phyloP scores from a whole-genome alignment of 176 grass and related monocot genomes.

The Rhynchospora tenuis region DNA sequence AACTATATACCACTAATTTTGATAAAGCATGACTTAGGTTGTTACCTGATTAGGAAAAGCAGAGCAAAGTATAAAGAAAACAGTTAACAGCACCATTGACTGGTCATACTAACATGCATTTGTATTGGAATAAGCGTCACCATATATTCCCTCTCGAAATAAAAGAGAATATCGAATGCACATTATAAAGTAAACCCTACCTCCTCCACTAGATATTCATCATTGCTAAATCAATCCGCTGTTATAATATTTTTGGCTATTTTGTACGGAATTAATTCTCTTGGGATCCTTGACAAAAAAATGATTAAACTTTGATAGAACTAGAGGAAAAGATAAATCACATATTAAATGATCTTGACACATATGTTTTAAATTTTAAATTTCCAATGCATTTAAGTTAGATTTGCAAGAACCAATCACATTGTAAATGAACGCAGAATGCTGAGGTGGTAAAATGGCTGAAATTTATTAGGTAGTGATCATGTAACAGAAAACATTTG shows the following conservation, averaged over 20 bases:
- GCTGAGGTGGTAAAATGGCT: no score
- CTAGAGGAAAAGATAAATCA: conserved; percentile 2
- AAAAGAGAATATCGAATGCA: conserved; percentile 23
- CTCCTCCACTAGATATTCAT: conserved; percentile 42
- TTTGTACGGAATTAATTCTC: conserved; percentile 16
- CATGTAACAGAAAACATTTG: background rate
- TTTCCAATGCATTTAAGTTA: background rate
- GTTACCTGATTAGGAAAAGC: conserved; percentile 16
- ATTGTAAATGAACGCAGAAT: background rate
- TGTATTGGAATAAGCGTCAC: conserved; percentile 70
- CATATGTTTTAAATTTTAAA: background rate
- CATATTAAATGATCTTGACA: background rate
- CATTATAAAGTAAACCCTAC: conserved; percentile 37
- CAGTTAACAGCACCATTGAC: conserved; percentile 66
- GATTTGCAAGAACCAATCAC: background rate
- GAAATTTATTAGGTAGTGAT: background rate
- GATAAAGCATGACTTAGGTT: conserved; percentile 12
- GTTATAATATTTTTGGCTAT: background rate
- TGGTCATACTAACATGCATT: conserved; percentile 70
- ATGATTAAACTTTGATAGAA: background rate
- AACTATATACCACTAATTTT: conserved; percentile 25
- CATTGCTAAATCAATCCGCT: conserved; percentile 9
- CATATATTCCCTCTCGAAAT: conserved; percentile 56
- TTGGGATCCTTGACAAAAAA: conserved; percentile 17
- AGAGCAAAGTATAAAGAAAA: conserved; percentile 34